A percentile compares a stretch with the other conserved stretches of the same genome.
These are phyloP conservation scores for Clonostachys byssicola DNA, from an alignment of 2,329 filamentous ascomycete genomes.

Conservation along the genomic window DNA sequence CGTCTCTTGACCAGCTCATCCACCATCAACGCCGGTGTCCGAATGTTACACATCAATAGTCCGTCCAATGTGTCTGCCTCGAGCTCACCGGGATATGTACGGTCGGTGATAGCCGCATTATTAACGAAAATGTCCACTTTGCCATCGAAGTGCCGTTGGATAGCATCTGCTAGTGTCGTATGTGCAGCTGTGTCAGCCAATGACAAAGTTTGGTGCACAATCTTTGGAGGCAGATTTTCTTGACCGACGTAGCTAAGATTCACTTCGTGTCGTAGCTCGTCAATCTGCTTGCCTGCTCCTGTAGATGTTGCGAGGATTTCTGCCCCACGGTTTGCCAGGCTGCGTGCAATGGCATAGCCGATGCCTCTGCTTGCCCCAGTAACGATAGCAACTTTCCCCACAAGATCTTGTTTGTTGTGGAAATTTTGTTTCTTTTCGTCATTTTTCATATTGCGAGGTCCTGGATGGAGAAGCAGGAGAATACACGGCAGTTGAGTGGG, in stretches of 20 bases:
- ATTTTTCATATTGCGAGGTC: too few relatives aligned
- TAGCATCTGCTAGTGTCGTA: conserved; percentile 14
- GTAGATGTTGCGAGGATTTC: conserved; percentile 20
- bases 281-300: conserved; percentile 12
- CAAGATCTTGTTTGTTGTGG: neutral
- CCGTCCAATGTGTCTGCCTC: conserved; percentile 22
- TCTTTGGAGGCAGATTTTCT: neutral
- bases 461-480: too few relatives aligned
- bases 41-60: conserved; percentile 21
- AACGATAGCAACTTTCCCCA: neutral
- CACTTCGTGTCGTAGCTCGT: neutral
- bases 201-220: conserved; percentile 11
- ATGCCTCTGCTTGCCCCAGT: conserved; percentile 4
- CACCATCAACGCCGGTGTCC: conserved; percentile 25
- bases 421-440: too few relatives aligned
- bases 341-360: conserved; percentile 16
- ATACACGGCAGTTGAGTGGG: too few relatives aligned
- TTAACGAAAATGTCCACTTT: conserved; percentile 26
- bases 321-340: conserved; percentile 18
- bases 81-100: conserved; percentile 15
- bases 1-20: conserved; percentile 22
- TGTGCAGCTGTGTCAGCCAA: conserved; percentile 11
- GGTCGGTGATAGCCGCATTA: conserved; percentile 13
- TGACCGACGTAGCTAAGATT: conserved; percentile 5
- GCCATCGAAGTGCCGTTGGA: conserved; percentile 12